These are phyloP conservation scores for Apiotrichum gamsii DNA, from an alignment of 1,284 basidiomycete genomes.

Conservation along the genomic window DNA sequence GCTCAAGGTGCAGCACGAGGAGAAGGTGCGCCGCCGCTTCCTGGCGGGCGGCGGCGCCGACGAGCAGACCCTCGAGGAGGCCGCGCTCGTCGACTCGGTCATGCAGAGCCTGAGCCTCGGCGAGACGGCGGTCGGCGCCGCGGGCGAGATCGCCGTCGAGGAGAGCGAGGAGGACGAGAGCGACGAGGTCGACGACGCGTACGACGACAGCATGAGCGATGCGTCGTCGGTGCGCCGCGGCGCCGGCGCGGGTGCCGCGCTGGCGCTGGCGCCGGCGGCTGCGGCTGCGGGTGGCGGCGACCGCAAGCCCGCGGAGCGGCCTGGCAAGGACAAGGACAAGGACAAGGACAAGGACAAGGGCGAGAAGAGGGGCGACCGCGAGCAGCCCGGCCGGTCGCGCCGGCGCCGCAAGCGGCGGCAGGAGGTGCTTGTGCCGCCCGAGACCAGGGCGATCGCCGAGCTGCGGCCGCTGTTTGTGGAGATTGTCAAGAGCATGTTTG, in stretches of 20 bases:
- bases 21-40: constrained; percentile 75
- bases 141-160: constrained; percentile 69
- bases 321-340: not conserved
- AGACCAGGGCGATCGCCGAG: constrained; percentile 66
- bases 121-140: constrained; percentile 68
- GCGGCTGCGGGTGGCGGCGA: too few species aligned
- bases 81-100: constrained; percentile 68
- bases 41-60: constrained; percentile 48
- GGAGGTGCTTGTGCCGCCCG: constrained; percentile 61
- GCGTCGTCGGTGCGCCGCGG: constrained; percentile 6
- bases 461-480: constrained; percentile 81
- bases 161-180: constrained; percentile 56
- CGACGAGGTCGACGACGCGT: constrained; percentile 46
- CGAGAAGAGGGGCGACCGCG: not conserved
- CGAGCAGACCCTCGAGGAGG: constrained; percentile 69
- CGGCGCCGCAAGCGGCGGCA: constrained; percentile 11
- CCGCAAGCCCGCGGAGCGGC: not conserved
- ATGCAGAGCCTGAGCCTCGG: constrained; percentile 72
- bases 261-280: not conserved
- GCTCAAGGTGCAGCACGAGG: constrained; percentile 83
- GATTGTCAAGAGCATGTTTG: constrained; percentile 52
- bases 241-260: not conserved
- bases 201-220: constrained; percentile 41
- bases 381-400: not conserved
- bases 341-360: constrained; percentile 2